Base-by-base conservation (phyloP, 2,329 filamentous ascomycete species). In the Curvularia sp. region DNA sequence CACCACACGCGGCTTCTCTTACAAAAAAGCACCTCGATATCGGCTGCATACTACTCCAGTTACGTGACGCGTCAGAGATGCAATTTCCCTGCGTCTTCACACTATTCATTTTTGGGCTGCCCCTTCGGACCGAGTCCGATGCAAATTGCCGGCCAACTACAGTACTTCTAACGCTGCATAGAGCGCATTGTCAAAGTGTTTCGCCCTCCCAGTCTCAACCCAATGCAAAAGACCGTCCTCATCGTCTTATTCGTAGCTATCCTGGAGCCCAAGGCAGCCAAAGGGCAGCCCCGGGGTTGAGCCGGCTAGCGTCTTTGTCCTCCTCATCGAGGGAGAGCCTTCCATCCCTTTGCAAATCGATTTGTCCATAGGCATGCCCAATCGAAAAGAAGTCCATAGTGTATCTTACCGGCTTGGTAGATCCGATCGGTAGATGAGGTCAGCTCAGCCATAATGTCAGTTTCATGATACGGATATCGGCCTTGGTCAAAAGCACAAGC, bases 1-100 rank as follows among this genome's bases (percentile, higher is more conserved):
- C 42, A 63, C 50, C 42, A 28, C 41, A 52, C 31, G 38, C 57
- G 57, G 49, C 58, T 51, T 44, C 55, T 56, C 46, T 49, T 22
- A 57, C 53, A 57, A 64, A 62, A 62, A 64, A 59, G 56, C 55
- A 62, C 24, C 30, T 30, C 22, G 9, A 41, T 47, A 51, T 38
- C 41, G 22, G 13, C 46, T 30, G 39, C 53, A 13, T 54, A n/a
- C 33, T 28, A 13, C 33, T 28, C 24, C 57, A 42, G 30, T 10
- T 26, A 47, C 47, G 47, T 47, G 46, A 55, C 52, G 49, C 47
- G 49, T 44, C 30, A 42, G 38, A 26, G 24, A 48, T 48, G 30
- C 26, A 15, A 42, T 35, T n/a, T 53, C 31, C 9, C 13, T 46
- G 46, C 39, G 26, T 9, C 35, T 22, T 38, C 41, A 28, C 33